These are phyloP conservation scores for Guyanaporus albipodus DNA, from an alignment of 768 basidiomycete species.

Conservation along the genomic window DNA sequence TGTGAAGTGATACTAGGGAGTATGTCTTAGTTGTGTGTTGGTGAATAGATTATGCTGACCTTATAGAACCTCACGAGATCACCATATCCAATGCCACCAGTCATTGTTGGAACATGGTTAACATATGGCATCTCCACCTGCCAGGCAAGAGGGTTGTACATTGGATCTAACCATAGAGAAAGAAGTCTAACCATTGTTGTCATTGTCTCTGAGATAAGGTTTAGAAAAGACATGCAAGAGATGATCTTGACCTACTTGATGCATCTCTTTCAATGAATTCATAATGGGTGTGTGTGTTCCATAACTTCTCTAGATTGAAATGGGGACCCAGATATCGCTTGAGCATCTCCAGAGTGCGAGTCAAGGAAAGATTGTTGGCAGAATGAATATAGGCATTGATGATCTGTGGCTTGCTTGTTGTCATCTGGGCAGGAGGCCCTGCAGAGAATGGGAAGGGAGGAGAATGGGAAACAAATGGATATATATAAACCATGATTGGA, in stretches of 20 bases:
- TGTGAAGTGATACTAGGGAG: conserved; percentile 38
- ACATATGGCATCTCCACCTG: conserved; percentile 41
- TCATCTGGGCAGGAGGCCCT: conserved; percentile 28
- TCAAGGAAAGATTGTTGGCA: conserved; percentile 36
- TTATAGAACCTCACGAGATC: conserved; percentile 46
- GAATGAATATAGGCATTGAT: conserved; percentile 35
- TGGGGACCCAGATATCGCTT: conserved; percentile 38
- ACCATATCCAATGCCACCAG: conserved; percentile 42
- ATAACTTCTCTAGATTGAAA: conserved; percentile 43
- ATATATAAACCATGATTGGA: conserved; percentile 33
- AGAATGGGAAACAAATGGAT: conserved; percentile 32
- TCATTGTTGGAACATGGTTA: conserved; percentile 43
- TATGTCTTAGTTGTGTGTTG: background rate
- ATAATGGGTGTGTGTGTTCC: conserved; percentile 46
- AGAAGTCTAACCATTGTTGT: conserved; percentile 34
- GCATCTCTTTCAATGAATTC: conserved; percentile 41
- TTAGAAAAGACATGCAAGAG: background rate
- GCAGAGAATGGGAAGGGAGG: conserved; percentile 38
- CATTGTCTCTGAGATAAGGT: conserved; percentile 36
- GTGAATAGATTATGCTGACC: conserved; percentile 16
- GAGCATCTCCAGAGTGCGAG: conserved; percentile 36
- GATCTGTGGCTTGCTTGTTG: conserved; percentile 15
- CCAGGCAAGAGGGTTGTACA: conserved; percentile 2
- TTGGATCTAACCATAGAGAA: background rate
- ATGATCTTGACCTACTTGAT: conserved; percentile 27